Evolutionary conservation across 2,329 filamentous ascomycete species (phyloP).

Genomic region (Xylaria sp.): DNA sequence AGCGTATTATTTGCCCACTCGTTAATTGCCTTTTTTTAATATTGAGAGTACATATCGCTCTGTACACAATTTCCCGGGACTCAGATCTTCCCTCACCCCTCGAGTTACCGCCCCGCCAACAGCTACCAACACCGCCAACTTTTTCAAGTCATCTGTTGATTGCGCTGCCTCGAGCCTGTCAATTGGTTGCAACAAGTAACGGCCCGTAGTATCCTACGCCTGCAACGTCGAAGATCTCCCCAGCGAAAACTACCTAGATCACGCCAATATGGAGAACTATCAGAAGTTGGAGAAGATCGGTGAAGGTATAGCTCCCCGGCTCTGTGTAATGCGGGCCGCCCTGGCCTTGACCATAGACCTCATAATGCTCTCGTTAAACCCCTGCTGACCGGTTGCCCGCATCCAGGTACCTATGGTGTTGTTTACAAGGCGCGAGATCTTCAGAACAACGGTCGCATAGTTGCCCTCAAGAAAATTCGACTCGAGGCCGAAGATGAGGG

Average conservation of each 20-base stretch:
- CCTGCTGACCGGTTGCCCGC: slow-evolving; percentile 23
- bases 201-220: not conserved
- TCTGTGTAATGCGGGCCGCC: not conserved
- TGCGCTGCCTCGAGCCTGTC: not conserved
- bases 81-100: slow-evolving; percentile 22
- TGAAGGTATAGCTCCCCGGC: slow-evolving; percentile 70
- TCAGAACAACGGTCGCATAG: slow-evolving; percentile 81
- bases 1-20: slow-evolving; percentile 17
- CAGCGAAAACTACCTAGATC: slow-evolving; percentile 12
- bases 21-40: slow-evolving; percentile 15
- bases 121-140: slow-evolving; percentile 2
- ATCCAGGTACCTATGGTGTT: slow-evolving; percentile 87
- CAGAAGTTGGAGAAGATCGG: slow-evolving; percentile 97
- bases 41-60: not conserved
- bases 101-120: slow-evolving; percentile 30
- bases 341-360: not conserved
- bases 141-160: not conserved
- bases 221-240: slow-evolving; percentile 24
- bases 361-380: not conserved
- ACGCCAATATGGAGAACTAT: slow-evolving; percentile 83
- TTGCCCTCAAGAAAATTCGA: slow-evolving; percentile 94
- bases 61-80: slow-evolving; percentile 16
- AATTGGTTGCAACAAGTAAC: not conserved
- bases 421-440: slow-evolving; percentile 95
- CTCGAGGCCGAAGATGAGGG: slow-evolving; percentile 96